These are phyloP conservation scores for Malania oleifera DNA, from an alignment of 164 flowering plant species.

Conservation along the genomic window DNA sequence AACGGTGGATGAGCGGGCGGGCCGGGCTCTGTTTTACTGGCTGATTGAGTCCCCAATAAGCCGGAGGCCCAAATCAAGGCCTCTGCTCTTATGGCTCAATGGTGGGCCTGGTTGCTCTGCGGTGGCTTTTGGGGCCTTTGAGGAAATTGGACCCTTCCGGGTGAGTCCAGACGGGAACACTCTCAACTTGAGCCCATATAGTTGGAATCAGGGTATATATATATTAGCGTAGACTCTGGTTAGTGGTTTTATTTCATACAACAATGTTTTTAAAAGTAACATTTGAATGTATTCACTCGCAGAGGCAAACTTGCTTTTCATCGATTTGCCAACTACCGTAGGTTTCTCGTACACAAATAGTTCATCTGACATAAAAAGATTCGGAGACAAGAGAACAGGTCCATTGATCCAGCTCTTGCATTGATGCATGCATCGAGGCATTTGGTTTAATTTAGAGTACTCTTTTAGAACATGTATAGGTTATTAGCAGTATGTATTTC, in stretches of 20 bases:
- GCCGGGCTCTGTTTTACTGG: slow-evolving; percentile 36
- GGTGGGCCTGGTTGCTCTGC: slow-evolving; percentile 43
- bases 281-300: too few species aligned
- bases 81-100: slow-evolving; percentile 34
- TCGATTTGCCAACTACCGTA: slow-evolving; percentile 32
- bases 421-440: too few species aligned
- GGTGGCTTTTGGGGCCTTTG: slow-evolving; percentile 26
- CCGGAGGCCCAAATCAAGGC: slow-evolving; percentile 8
- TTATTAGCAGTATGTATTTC: too few species aligned
- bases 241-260: too few species aligned
- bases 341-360: slow-evolving; percentile 35
- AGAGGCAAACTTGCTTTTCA: slow-evolving; percentile 32
- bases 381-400: slow-evolving; percentile 36
- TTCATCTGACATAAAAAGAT: slow-evolving; percentile 9
- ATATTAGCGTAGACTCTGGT: too few species aligned
- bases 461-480: too few species aligned
- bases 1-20: slow-evolving; percentile 22
- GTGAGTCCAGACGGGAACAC: slow-evolving; percentile 19
- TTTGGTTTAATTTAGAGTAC: too few species aligned
- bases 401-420: too few species aligned
- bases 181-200: slow-evolving; percentile 19
- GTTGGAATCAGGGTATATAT: slow-evolving; percentile 28
- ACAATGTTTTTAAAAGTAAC: too few species aligned
- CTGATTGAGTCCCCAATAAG: slow-evolving; percentile 18
- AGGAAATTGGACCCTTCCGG: slow-evolving; percentile 34